Conservation (phyloP, 306 rosid genomes). For the Cucurbita pepo region DNA sequence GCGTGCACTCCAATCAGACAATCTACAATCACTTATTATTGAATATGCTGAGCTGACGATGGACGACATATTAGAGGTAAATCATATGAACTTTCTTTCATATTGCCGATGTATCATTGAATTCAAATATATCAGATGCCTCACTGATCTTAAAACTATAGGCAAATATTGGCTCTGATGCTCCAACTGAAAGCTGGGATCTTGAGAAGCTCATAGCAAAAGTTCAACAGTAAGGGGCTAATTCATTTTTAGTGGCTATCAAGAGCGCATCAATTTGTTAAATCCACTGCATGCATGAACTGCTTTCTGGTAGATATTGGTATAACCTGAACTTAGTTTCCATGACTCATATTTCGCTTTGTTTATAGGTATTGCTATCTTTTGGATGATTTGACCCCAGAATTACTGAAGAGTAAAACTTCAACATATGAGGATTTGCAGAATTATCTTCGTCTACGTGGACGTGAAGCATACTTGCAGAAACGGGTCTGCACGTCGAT, state of each 20-base stretch:
- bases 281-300: neutral
- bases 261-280: neutral
- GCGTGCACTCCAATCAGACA: conserved; percentile 77
- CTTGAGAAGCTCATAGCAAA: conserved; percentile 79
- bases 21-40: conserved; percentile 64
- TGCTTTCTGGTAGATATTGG: neutral
- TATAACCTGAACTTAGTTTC: neutral
- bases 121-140: neutral
- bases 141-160: conserved; percentile 12
- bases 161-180: conserved; percentile 88
- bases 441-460: conserved; percentile 54
- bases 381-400: conserved; percentile 73
- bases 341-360: neutral
- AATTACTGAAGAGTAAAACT: conserved; percentile 47
- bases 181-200: conserved; percentile 90
- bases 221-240: conserved; percentile 76
- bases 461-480: conserved; percentile 75
- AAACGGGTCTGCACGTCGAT: conserved; percentile 44
- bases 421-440: conserved; percentile 52
- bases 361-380: conserved; percentile 72
- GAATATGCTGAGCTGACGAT: conserved; percentile 96
- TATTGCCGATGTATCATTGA: neutral
- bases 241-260: too few species aligned
- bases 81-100: conserved; percentile 2
- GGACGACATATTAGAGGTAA: conserved; percentile 84